A percentile compares a stretch with the other conserved stretches of the same genome.
Conservation (phyloP, 345 rosid species). For the Alliaria petiolata region DNA sequence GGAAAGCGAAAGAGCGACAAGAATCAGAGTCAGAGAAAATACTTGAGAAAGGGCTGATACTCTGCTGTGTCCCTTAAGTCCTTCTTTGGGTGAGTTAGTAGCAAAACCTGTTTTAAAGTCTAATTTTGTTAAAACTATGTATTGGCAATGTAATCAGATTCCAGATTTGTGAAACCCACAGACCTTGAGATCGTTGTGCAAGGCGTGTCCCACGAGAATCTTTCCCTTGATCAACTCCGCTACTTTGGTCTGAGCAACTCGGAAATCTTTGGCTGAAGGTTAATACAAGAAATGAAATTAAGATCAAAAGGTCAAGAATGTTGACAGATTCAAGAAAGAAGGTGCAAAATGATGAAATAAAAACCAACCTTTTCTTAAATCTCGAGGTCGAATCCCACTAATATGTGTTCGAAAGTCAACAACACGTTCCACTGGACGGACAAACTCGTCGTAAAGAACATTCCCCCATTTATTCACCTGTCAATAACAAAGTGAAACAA, state of each 20-base stretch:
- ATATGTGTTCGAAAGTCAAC: constrained; percentile 84
- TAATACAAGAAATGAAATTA: background rate
- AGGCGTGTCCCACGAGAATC: constrained; percentile 90
- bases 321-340: background rate
- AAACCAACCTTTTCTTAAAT: constrained; percentile 73
- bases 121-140: background rate
- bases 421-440: constrained; percentile 84
- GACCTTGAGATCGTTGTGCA: constrained; percentile 96
- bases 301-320: background rate
- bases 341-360: background rate
- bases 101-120: constrained; percentile 52
- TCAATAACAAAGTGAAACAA: constrained; percentile 26
- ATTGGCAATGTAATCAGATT: background rate
- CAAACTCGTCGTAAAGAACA: constrained; percentile 85
- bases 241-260: constrained; percentile 71
- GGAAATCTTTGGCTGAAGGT: constrained; percentile 72
- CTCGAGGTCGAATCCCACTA: constrained; percentile 87
- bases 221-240: constrained; percentile 76
- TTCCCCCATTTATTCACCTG: constrained; percentile 97
- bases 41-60: constrained; percentile 80
- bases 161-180: background rate
- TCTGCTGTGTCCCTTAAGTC: constrained; percentile 77
- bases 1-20: background rate
- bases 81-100: constrained; percentile 78
- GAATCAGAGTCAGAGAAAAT: background rate